Percentiles rank a stretch among this genome's conserved stretches.
These are phyloP conservation scores for Candida wancherniae DNA, from an alignment of 805 yeast genomes.

Conservation along the genomic window DNA sequence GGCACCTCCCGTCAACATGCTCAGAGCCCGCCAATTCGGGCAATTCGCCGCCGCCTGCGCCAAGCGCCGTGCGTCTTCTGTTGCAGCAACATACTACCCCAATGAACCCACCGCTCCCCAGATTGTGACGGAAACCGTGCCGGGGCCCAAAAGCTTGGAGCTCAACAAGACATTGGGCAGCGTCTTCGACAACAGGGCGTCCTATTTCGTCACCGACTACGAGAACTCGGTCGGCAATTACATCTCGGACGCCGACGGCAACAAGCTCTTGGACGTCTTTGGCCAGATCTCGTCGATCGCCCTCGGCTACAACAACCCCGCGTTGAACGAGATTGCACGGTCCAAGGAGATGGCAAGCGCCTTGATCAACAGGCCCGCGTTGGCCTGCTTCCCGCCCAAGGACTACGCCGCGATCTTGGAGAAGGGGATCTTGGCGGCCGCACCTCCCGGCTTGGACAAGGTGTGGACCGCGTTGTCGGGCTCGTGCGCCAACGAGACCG, in stretches of 20 bases:
- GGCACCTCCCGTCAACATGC: too few relatives aligned
- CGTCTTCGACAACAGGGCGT: slow-evolving; percentile 39
- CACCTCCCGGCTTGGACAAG: slow-evolving; percentile 56
- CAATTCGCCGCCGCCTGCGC: slow-evolving; percentile 1
- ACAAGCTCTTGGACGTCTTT: slow-evolving; percentile 36
- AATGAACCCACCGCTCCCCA: slow-evolving; percentile 32
- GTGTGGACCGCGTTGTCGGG: slow-evolving; percentile 68
- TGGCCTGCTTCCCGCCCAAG: slow-evolving; percentile 58
- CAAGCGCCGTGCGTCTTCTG: slow-evolving; percentile 13
- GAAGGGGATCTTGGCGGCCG: slow-evolving; percentile 53
- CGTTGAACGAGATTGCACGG: slow-evolving; percentile 31
- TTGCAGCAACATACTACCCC: slow-evolving; percentile 31
- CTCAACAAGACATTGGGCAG: slow-evolving; percentile 32
- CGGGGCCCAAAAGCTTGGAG: slow-evolving; percentile 33
- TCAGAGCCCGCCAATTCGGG: slow-evolving; percentile 7
- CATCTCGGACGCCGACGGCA: slow-evolving; percentile 40
- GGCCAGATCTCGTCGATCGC: slow-evolving; percentile 42
- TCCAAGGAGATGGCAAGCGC: slow-evolving; percentile 40
- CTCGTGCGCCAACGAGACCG: slow-evolving; percentile 67
- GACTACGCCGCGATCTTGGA: slow-evolving; percentile 47
- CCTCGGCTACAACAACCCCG: slow-evolving; percentile 42
- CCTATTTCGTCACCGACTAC: slow-evolving; percentile 40
- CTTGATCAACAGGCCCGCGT: slow-evolving; percentile 39
- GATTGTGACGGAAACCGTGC: slow-evolving; percentile 26
- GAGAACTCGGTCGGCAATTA: slow-evolving; percentile 36